These are phyloP conservation scores for Tulasnella sp. DNA, from an alignment of 768 basidiomycete genomes.

Conservation along the genomic window DNA sequence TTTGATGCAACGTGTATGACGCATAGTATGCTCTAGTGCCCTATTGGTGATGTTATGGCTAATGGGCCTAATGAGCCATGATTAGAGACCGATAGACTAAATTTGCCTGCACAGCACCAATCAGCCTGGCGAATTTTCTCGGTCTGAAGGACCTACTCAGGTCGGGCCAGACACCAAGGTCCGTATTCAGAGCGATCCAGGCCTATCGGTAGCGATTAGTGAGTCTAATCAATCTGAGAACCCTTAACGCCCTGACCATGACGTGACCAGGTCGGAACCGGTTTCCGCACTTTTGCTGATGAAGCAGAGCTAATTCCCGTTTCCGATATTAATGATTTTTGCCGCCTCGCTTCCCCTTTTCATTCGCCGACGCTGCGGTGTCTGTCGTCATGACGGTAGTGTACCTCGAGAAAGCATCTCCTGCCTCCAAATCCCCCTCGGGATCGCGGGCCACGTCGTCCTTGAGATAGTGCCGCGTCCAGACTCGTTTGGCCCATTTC, in stretches of 20 bases:
- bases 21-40: not conserved
- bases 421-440: slow-evolving; percentile 6
- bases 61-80: not conserved
- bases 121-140: not conserved
- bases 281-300: not conserved
- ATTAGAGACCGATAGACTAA: not conserved
- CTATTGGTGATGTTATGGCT: not conserved
- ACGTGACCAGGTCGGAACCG: not conserved
- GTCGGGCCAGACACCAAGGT: not conserved
- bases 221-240: not conserved
- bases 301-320: too few relatives aligned
- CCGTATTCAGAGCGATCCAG: not conserved
- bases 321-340: not conserved
- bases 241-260: not conserved
- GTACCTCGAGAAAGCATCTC: slow-evolving; percentile 8
- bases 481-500: slow-evolving; percentile 12
- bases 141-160: not conserved
- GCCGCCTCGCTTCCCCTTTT: not conserved
- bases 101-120: not conserved
- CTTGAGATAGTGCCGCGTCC: not conserved
- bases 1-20: not conserved
- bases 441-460: not conserved
- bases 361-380: not conserved
- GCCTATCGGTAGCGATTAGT: not conserved
- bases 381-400: not conserved